Base-by-base conservation (phyloP, 495 filamentous ascomycete genomes). In the Lasiosphaeria hispida region DNA sequence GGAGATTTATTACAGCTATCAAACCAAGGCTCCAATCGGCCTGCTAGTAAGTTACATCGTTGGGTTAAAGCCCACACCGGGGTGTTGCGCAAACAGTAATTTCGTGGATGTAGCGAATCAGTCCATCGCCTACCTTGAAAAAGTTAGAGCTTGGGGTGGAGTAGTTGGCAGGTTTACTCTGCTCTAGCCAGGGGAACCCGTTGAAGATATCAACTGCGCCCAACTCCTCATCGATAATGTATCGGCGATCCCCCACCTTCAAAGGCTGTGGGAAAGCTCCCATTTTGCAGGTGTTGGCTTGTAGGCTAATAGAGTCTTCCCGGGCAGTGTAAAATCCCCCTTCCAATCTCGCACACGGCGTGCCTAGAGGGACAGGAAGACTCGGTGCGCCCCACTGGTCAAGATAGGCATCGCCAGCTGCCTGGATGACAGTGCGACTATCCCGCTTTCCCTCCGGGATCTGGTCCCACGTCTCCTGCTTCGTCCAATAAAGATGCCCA, bases 81-180 rank as follows among this genome's bases (percentile, higher is more conserved):
- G 30, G 43, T 0, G 58, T 60, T 53, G 14, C 48, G 18, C 65
- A 68, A 9, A 60, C 59, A 10, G 63, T 64, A 30, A 57, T 44
- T 57, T 68, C 65, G 41, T 76, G 74, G 15, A 75, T 72, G 47
- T 71, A 76, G 23, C 69, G 44, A 18, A 75, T 74, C 63, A 63
- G 50, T 0, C 72, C 69, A 0, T 56, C 60, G 50, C 74, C 68
- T 1, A 76, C 64, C 44, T 71, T 67, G 36, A 74, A 64, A 50
- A 71, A 3, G 36, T 76, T 70, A 55, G 62, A 72, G 10, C 67
- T 69, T 1, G 69, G 59, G 7, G 65, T 65, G 55, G 64, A 63
- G 0, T 62, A 51, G 38, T 63, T 48, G 38, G 44, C 17, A 7
- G 58, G 60, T 19, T 65, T 59, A 4, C 67, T 59, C 11, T 55